phyloP scores from a whole-genome alignment of 2,329 filamentous ascomycete genomes.

The Hymenoscyphus fraxineus region DNA sequence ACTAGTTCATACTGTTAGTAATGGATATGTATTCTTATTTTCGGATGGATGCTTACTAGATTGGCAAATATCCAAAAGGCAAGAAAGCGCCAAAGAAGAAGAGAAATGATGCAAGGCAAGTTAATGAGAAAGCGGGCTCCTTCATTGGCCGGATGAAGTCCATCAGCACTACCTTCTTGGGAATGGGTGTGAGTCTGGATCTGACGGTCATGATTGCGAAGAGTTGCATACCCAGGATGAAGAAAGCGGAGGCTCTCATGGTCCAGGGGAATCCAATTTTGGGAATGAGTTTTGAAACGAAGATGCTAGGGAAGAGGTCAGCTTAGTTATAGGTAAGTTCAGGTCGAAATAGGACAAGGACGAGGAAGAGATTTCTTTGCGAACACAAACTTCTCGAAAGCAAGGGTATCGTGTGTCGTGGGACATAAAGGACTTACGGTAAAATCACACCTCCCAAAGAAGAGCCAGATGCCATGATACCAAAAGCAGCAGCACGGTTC shows the following conservation, averaged over 20 bases:
- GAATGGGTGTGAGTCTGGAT: constrained; percentile 44
- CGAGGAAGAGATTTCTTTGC: too few species aligned
- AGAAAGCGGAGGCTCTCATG: constrained; percentile 53
- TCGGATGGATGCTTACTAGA: constrained; percentile 25
- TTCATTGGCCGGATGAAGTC: constrained; percentile 38
- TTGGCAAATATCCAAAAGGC: constrained; percentile 46
- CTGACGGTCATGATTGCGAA: constrained; percentile 51
- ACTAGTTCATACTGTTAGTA: constrained; percentile 32
- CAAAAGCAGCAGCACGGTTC: constrained; percentile 45
- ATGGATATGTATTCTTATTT: not conserved
- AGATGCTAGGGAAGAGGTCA: constrained; percentile 39
- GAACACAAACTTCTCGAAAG: too few species aligned
- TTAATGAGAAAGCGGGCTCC: constrained; percentile 39
- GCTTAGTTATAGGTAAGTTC: not conserved
- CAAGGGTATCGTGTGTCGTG: too few species aligned
- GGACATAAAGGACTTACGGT: constrained; percentile 34
- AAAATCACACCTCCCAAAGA: constrained; percentile 54
- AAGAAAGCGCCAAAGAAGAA: constrained; percentile 51
- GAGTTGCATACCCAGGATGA: constrained; percentile 51
- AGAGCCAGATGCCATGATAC: constrained; percentile 46
- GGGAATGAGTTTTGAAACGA: constrained; percentile 52
- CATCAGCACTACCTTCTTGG: constrained; percentile 33
- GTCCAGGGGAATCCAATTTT: constrained; percentile 53
- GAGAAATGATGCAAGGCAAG: constrained; percentile 40
- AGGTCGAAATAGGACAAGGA: not conserved